Conservation (phyloP, 345 rosid species). For the Rhizophora mangle region DNA sequence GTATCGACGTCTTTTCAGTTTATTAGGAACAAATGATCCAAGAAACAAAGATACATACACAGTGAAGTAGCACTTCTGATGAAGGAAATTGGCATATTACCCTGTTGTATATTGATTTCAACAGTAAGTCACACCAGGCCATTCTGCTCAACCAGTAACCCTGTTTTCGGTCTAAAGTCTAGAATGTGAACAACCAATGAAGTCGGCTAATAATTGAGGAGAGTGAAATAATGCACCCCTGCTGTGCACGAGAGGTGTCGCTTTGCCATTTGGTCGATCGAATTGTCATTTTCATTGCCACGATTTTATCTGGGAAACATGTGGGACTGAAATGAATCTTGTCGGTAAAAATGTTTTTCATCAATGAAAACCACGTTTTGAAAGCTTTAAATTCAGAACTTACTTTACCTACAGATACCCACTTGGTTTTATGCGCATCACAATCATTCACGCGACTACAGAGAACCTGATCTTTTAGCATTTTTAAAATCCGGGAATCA, state of each 20-base stretch:
- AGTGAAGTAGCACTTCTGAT: no score
- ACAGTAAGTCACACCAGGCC: no score
- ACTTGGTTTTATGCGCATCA: slow-evolving; percentile 11
- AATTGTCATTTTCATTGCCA: neutral
- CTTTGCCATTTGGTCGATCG: neutral
- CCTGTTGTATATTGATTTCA: no score
- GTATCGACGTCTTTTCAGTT: neutral
- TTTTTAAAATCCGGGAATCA: slow-evolving; percentile 2
- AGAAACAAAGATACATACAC: no score
- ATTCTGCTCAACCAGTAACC: no score
- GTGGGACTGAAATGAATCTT: slow-evolving; percentile 29
- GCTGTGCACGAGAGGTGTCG: neutral
- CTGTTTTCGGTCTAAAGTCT: neutral
- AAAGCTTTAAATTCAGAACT: neutral
- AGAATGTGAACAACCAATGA: no score
- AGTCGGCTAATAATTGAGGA: no score
- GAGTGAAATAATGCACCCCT: neutral
- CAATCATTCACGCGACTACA: slow-evolving; percentile 21
- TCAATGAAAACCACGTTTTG: neutral
- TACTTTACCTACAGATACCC: slow-evolving; percentile 2
- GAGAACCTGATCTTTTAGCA: neutral
- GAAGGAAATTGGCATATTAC: no score
- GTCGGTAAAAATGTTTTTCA: neutral
- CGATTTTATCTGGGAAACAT: neutral
- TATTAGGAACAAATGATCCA: no score